These are phyloP conservation scores for Geotrichum aggregatum DNA, from an alignment of 1,139 yeast genomes.

Conservation along the genomic window DNA sequence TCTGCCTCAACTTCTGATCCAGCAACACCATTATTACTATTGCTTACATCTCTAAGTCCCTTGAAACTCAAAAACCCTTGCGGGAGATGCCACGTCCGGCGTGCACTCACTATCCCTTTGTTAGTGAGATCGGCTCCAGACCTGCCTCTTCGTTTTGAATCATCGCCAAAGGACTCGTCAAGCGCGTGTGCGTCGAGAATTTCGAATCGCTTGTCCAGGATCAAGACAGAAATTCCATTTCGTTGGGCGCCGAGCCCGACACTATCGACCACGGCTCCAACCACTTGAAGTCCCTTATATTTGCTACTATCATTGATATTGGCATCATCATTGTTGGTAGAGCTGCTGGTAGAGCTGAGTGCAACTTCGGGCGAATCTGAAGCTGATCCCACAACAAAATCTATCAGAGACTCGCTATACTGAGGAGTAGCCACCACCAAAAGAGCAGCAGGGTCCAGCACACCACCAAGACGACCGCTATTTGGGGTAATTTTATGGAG, in stretches of 20 bases:
- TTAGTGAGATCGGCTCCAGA: slow-evolving; percentile 13
- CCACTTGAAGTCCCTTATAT: slow-evolving; percentile 23
- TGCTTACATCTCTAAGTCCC: not conserved
- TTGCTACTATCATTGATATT: slow-evolving; percentile 7
- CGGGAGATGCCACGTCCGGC: slow-evolving; percentile 32
- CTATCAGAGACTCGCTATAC: slow-evolving; percentile 25
- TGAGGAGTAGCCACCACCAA: slow-evolving; percentile 35
- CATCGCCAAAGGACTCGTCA: slow-evolving; percentile 13
- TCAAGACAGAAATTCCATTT: slow-evolving; percentile 32
- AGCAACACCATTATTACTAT: no score
- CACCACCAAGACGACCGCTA: no score
- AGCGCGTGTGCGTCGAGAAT: slow-evolving; percentile 27
- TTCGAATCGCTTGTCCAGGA: slow-evolving; percentile 24
- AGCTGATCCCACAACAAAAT: slow-evolving; percentile 13
- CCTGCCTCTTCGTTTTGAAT: slow-evolving; percentile 1
- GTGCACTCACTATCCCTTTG: slow-evolving; percentile 25
- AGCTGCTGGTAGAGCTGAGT: no score
- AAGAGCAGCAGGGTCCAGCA: slow-evolving; percentile 17
- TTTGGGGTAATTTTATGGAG: slow-evolving; percentile 10
- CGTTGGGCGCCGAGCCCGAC: slow-evolving; percentile 37
- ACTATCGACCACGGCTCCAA: slow-evolving; percentile 35
- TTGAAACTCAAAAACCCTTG: slow-evolving; percentile 29
- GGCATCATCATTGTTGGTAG: no score
- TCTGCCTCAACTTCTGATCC: no score
- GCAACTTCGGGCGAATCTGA: not conserved